Base-by-base conservation (phyloP, 129 eudicot species). In the Escallonia rubra region DNA sequence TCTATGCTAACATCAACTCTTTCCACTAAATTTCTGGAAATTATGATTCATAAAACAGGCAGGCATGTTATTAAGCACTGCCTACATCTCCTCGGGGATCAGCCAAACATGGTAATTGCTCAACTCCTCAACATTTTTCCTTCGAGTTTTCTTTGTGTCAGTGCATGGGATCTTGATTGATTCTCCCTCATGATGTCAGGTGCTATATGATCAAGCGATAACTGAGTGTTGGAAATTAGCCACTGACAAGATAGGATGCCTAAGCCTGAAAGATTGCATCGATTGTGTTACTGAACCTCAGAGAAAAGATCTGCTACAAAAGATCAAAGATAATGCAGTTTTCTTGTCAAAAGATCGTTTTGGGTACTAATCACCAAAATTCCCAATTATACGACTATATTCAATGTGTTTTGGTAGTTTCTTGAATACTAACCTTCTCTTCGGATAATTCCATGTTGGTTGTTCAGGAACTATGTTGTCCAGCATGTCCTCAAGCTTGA, bases 391-490 rank as follows among this genome's bases (percentile, higher is more conserved):
- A 23, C 34, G 34, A 23, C 34, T 23, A 23, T 23, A 23, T 23
- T 23, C 34, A 23, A 23, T 23, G 34, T 23, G 34, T 23, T 23
- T 23, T 23, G 34, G 34, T 23, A 23, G 34, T 23, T 23, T 23
- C 34, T 23, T 23, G 34, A 23, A 23, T 23, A 23, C 34, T 23
- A 23, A 23, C 1, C 34, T 23, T 23, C 34, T 43, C 41, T 55
- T 4, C 10, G 40, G 56, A 12, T 6, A 13, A 16, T 12, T 47
- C 10, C 8, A 47, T 47, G 44, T 14, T 62, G 41, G 10, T 40
- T 38, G 49, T 69, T 10, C 71, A 74, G 83, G 70, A 80, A 63
- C 69, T 79, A 5, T 56, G 78, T 80, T 59, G 56, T 80, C 56
- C 85, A 80, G 51, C 43, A 66, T 6, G 67, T 66, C 3, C 55